phyloP scores from a whole-genome alignment of 2,329 filamentous ascomycete genomes.

The Diaporthe humulicola region DNA sequence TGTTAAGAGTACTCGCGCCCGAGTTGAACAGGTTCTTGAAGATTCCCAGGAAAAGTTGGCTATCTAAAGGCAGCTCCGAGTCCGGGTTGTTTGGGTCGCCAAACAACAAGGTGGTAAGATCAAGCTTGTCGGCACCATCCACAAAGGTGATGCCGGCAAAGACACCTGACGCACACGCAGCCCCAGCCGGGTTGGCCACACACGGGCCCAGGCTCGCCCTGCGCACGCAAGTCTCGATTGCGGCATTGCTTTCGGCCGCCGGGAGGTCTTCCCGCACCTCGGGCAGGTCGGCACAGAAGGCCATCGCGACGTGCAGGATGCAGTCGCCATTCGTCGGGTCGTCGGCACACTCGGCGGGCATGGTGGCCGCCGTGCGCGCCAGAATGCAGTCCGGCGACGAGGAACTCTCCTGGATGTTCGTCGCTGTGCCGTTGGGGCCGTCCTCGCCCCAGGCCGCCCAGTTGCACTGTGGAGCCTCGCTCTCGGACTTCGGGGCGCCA shows the following conservation, averaged over 20 bases:
- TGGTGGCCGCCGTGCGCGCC: not conserved
- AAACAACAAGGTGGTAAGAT: not conserved
- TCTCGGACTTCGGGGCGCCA: not conserved
- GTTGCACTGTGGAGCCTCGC: constrained; percentile 1
- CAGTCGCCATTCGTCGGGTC: not conserved
- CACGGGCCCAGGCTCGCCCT: not conserved
- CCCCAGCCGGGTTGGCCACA: not conserved
- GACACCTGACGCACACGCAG: not conserved
- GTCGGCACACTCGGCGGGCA: not conserved
- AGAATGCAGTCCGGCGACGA: not conserved
- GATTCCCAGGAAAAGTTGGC: not conserved
- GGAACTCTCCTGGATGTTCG: not conserved
- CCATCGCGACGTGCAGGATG: not conserved
- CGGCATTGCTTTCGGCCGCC: not conserved
- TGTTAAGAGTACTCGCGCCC: not conserved
- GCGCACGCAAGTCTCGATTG: not conserved
- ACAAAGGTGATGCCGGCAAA: not conserved
- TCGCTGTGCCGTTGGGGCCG: not conserved
- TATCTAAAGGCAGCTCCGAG: not conserved
- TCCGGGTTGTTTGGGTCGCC: constrained; percentile 11
- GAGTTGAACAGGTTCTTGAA: not conserved
- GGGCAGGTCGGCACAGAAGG: not conserved
- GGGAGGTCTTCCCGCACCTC: not conserved
- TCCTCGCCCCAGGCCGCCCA: not conserved
- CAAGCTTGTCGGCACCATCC: not conserved